A percentile compares a stretch with the other conserved stretches of the same genome.
phyloP scores from a whole-genome alignment of 2,329 filamentous ascomycete species.

The Beauveria asiatica region DNA sequence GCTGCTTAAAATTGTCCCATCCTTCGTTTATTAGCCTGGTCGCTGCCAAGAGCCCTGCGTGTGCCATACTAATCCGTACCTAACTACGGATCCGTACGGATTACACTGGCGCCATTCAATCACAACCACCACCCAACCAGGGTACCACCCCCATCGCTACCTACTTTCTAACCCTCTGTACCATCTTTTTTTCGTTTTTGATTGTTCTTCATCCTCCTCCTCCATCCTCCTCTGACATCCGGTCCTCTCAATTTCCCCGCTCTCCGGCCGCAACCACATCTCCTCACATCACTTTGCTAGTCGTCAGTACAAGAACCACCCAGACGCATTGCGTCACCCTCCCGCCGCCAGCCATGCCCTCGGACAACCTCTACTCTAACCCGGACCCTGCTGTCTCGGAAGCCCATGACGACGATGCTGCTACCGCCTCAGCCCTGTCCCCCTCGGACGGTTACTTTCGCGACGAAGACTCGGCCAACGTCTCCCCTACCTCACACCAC shows the following conservation, averaged over 20 bases:
- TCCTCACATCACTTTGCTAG: neutral
- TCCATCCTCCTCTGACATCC: neutral
- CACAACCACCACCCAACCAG: neutral
- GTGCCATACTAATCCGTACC: no score
- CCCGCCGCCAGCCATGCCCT: constrained; percentile 15
- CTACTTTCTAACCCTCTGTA: neutral
- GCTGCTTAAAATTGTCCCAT: neutral
- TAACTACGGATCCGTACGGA: no score
- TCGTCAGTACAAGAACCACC: neutral
- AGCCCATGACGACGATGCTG: constrained; percentile 9
- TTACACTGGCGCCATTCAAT: neutral
- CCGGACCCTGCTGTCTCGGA: constrained; percentile 15
- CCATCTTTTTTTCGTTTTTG: neutral
- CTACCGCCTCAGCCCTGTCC: constrained; percentile 26
- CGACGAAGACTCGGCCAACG: constrained; percentile 20
- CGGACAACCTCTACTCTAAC: constrained; percentile 22
- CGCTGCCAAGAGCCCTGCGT: no score
- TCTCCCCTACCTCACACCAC: constrained; percentile 15
- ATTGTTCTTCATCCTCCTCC: neutral
- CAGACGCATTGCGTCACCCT: constrained; percentile 9
- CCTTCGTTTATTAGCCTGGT: neutral
- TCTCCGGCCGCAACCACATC: constrained; percentile 4
- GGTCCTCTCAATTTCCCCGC: neutral
- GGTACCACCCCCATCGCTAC: neutral
- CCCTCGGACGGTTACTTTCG: constrained; percentile 46